Conservation (phyloP, 2,329 filamentous ascomycete species). For the Fusarium chaquense region DNA sequence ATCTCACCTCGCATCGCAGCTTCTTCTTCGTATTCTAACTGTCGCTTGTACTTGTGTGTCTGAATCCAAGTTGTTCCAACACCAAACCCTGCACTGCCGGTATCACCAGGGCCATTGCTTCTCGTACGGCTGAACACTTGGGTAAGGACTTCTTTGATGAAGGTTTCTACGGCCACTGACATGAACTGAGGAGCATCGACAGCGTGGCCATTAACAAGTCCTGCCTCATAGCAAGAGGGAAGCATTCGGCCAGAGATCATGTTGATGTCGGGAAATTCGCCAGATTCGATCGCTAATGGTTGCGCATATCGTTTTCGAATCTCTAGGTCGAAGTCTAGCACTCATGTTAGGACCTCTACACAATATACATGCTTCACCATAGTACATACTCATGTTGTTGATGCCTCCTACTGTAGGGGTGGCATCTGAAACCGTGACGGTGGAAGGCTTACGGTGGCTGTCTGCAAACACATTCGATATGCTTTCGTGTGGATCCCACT, state of each 20-base stretch:
- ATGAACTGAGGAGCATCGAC: slow-evolving; percentile 72
- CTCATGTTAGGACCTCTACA: slow-evolving; percentile 34
- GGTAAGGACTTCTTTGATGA: slow-evolving; percentile 74
- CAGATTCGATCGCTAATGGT: slow-evolving; percentile 74
- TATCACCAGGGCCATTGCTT: slow-evolving; percentile 73
- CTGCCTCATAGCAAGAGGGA: slow-evolving; percentile 75
- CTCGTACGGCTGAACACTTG: slow-evolving; percentile 73
- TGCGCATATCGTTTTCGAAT: slow-evolving; percentile 74
- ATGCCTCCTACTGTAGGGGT: slow-evolving; percentile 79
- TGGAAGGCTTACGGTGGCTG: slow-evolving; percentile 59
- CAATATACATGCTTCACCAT: background rate
- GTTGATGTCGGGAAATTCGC: slow-evolving; percentile 75
- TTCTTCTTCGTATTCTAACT: slow-evolving; percentile 81
- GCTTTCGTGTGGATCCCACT: slow-evolving; percentile 68
- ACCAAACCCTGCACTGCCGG: slow-evolving; percentile 71
- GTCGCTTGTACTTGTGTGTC: slow-evolving; percentile 80
- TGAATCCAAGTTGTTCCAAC: slow-evolving; percentile 78
- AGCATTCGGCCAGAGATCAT: slow-evolving; percentile 74
- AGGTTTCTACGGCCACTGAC: slow-evolving; percentile 74
- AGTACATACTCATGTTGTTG: slow-evolving; percentile 79
- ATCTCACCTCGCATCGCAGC: slow-evolving; percentile 79
- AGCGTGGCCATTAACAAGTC: slow-evolving; percentile 69
- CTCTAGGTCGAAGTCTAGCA: slow-evolving; percentile 72
- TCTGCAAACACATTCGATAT: slow-evolving; percentile 66
- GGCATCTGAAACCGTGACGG: slow-evolving; percentile 66